phyloP scores from a whole-genome alignment of 257 asterid species.

The Echites panduratus region DNA sequence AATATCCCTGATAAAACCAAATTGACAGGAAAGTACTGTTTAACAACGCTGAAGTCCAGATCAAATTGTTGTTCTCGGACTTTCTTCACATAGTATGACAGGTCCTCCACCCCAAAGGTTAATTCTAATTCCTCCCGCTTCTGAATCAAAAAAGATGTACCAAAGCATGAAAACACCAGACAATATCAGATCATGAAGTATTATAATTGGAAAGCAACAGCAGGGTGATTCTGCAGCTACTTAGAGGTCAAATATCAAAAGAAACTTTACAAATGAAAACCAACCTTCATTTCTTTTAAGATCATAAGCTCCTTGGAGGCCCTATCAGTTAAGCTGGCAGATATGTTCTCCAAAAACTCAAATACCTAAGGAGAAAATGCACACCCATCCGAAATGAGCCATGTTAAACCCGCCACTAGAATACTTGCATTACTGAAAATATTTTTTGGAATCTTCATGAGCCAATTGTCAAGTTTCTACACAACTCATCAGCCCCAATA shows the following conservation, averaged over 20 bases:
- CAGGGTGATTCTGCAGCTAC: slow-evolving; percentile 7
- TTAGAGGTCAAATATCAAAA: neutral
- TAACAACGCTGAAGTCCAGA: slow-evolving; percentile 75
- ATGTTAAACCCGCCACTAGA: neutral
- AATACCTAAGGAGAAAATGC: slow-evolving; percentile 42
- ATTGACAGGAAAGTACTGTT: slow-evolving; percentile 70
- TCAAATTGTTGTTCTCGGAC: slow-evolving; percentile 58
- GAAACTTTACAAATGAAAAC: slow-evolving; percentile 15
- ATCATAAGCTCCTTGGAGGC: slow-evolving; percentile 72
- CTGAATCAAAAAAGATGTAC: slow-evolving; percentile 38
- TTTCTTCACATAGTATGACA: slow-evolving; percentile 65
- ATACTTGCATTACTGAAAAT: neutral
- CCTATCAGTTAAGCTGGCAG: slow-evolving; percentile 67
- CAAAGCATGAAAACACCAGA: slow-evolving; percentile 4
- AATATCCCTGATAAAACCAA: slow-evolving; percentile 90
- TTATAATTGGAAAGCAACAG: slow-evolving; percentile 7
- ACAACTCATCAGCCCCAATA: neutral
- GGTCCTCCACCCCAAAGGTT: slow-evolving; percentile 80
- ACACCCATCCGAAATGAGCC: slow-evolving; percentile 5
- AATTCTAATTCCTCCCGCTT: slow-evolving; percentile 75
- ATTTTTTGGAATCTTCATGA: neutral
- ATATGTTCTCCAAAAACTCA: slow-evolving; percentile 79
- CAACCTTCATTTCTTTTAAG: slow-evolving; percentile 80
- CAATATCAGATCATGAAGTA: slow-evolving; percentile 4
- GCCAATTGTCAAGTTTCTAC: neutral